Evolutionary conservation across 1,284 basidiomycete genomes (phyloP).

Genomic region (Crocinoboletus sp.): DNA sequence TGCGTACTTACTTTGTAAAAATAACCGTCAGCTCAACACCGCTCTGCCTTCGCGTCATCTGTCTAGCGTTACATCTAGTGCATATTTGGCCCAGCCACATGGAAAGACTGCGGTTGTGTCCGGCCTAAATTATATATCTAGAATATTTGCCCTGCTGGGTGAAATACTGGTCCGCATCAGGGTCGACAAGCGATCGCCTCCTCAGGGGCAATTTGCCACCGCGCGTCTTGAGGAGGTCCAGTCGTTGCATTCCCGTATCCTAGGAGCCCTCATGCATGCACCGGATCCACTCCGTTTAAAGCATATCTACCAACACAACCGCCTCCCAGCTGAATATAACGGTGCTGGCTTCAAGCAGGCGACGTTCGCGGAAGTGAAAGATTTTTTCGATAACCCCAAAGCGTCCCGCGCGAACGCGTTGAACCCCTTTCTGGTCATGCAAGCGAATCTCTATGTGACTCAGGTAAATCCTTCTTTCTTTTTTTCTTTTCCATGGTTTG

Average conservation of each 20-base stretch:
- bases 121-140: conserved; percentile 81
- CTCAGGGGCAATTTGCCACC: conserved; percentile 77
- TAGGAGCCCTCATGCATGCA: conserved; percentile 62
- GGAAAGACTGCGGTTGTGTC: conserved; percentile 80
- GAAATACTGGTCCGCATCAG: conserved; percentile 81
- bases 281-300: conserved; percentile 70
- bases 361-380: conserved; percentile 80
- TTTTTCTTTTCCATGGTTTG: not conserved
- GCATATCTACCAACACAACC: conserved; percentile 42
- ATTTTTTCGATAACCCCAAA: conserved; percentile 86
- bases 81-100: conserved; percentile 76
- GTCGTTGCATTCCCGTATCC: conserved; percentile 67
- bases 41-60: conserved; percentile 1
- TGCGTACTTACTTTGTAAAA: conserved; percentile 39
- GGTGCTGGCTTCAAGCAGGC: conserved; percentile 70
- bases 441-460: conserved; percentile 85
- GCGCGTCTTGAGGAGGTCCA: conserved; percentile 77
- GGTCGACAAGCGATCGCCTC: conserved; percentile 78
- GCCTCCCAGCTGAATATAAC: conserved; percentile 56
- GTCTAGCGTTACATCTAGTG: conserved; percentile 69
- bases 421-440: conserved; percentile 86
- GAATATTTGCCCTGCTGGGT: conserved; percentile 78
- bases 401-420: conserved; percentile 76
- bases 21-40: conserved; percentile 35
- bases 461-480: conserved; percentile 48